Evolutionary conservation across 768 basidiomycete genomes (phyloP).

Genomic region (Suillus cothurnatus): DNA sequence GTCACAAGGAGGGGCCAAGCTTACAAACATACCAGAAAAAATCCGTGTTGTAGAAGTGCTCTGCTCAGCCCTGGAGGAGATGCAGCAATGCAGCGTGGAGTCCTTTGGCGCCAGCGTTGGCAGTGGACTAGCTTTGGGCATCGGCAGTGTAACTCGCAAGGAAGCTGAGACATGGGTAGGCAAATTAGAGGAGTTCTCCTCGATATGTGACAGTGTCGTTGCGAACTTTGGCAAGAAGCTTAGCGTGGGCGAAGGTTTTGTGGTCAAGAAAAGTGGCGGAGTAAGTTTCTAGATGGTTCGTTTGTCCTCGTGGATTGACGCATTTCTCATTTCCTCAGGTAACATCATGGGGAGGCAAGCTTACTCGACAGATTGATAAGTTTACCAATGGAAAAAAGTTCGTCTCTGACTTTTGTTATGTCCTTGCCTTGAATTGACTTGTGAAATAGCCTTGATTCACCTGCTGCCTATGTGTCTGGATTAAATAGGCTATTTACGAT

Average conservation of each 20-base stretch:
- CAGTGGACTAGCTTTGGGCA: slow-evolving; percentile 72
- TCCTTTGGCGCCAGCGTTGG: slow-evolving; percentile 79
- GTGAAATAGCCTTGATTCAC: slow-evolving; percentile 76
- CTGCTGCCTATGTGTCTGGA: slow-evolving; percentile 78
- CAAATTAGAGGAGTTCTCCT: slow-evolving; percentile 80
- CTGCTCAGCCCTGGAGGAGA: slow-evolving; percentile 76
- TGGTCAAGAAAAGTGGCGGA: slow-evolving; percentile 73
- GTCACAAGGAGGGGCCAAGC: slow-evolving; percentile 88
- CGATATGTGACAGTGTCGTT: slow-evolving; percentile 77
- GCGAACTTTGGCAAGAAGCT: slow-evolving; percentile 86
- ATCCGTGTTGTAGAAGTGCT: slow-evolving; percentile 82
- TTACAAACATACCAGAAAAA: slow-evolving; percentile 81
- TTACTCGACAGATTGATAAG: slow-evolving; percentile 78
- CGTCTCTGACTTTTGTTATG: slow-evolving; percentile 27
- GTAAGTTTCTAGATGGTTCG: slow-evolving; percentile 33
- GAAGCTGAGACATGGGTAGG: slow-evolving; percentile 79
- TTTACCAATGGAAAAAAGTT: slow-evolving; percentile 91
- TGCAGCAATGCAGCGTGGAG: slow-evolving; percentile 70
- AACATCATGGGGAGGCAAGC: slow-evolving; percentile 70
- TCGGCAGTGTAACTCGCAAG: slow-evolving; percentile 73
- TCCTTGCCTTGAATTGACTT: slow-evolving; percentile 17
- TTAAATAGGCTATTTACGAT: slow-evolving; percentile 72
- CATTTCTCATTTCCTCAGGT: slow-evolving; percentile 34
- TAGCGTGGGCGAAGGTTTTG: slow-evolving; percentile 86
- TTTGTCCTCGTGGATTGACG: slow-evolving; percentile 14